Percentiles rank a stretch among this genome's conserved stretches.
Conservation (phyloP, 306 rosid species). For the Morella rubra region DNA sequence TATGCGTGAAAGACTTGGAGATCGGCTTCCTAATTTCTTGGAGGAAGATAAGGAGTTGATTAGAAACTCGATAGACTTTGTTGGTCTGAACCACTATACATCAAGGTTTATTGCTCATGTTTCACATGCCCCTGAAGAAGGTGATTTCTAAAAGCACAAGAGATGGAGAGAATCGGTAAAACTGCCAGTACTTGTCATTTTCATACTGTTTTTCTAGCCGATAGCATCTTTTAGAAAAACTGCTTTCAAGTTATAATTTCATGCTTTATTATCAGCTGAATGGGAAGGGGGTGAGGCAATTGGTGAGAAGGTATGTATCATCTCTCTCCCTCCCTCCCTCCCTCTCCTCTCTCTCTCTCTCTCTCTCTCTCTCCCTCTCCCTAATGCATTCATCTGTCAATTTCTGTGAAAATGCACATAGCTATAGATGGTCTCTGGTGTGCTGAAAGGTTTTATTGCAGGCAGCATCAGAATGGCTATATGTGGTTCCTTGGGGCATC, state of each 20-base stretch:
- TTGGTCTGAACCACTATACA: constrained; percentile 88
- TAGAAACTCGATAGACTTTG: constrained; percentile 61
- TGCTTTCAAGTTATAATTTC: constrained; percentile 27
- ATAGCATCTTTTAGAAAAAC: constrained; percentile 5
- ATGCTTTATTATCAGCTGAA: constrained; percentile 52
- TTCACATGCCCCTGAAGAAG: constrained; percentile 33
- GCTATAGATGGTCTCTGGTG: neutral
- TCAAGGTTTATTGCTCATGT: constrained; percentile 78
- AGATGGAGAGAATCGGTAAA: constrained; percentile 65
- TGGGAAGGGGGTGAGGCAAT: constrained; percentile 80
- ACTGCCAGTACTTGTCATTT: neutral
- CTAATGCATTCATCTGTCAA: too few species aligned
- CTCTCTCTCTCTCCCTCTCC: neutral
- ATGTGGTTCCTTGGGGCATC: constrained; percentile 95
- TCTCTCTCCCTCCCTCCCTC: constrained; percentile 25
- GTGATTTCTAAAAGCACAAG: constrained; percentile 52
- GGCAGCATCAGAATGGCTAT: constrained; percentile 99
- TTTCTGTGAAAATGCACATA: neutral
- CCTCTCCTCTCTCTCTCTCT: neutral
- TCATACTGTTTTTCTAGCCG: neutral
- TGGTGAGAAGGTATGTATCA: constrained; percentile 71
- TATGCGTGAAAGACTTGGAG: constrained; percentile 77
- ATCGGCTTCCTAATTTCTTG: constrained; percentile 78
- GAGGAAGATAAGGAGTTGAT: constrained; percentile 70
- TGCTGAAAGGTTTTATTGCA: constrained; percentile 34